A percentile compares a stretch with the other conserved stretches of the same genome.
Conservation (phyloP, 805 yeast genomes). For the Yarrowia osloensis region DNA sequence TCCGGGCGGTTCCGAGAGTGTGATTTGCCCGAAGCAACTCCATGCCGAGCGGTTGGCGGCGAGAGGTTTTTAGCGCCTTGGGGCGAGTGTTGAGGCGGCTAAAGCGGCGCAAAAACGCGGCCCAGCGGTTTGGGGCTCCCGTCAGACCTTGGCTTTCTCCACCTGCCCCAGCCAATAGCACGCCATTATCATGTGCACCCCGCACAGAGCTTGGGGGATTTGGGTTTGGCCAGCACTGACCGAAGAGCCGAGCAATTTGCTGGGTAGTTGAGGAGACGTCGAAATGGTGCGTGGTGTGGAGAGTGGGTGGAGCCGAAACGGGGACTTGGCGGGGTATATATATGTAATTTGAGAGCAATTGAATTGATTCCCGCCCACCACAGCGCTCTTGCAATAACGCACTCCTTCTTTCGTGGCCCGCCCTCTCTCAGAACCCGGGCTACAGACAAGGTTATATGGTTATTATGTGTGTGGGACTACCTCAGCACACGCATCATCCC, state of each 20-base stretch:
- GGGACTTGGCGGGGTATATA: neutral
- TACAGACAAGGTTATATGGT: conserved; percentile 11
- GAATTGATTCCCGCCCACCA: neutral
- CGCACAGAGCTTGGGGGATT: conserved; percentile 10
- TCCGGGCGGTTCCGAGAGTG: conserved; percentile 24
- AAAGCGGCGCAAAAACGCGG: neutral
- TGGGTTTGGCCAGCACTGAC: conserved; percentile 4
- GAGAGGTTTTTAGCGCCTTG: neutral
- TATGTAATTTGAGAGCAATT: neutral
- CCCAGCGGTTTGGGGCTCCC: neutral
- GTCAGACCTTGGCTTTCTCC: neutral
- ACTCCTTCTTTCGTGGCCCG: neutral
- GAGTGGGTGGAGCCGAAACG: no score
- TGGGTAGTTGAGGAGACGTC: neutral
- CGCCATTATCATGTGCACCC: conserved; percentile 28
- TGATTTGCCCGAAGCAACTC: conserved; percentile 5
- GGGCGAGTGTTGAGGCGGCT: neutral
- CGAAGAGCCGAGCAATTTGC: conserved; percentile 28
- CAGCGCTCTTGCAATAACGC: neutral
- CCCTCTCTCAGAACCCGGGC: neutral
- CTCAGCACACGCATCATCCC: conserved; percentile 2
- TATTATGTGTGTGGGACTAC: conserved; percentile 4
- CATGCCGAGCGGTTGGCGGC: neutral
- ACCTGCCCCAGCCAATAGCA: conserved; percentile 21
- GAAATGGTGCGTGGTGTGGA: neutral